phyloP scores from a whole-genome alignment of 2,329 filamentous ascomycete species.

The Cladosporium cucumerinum region DNA sequence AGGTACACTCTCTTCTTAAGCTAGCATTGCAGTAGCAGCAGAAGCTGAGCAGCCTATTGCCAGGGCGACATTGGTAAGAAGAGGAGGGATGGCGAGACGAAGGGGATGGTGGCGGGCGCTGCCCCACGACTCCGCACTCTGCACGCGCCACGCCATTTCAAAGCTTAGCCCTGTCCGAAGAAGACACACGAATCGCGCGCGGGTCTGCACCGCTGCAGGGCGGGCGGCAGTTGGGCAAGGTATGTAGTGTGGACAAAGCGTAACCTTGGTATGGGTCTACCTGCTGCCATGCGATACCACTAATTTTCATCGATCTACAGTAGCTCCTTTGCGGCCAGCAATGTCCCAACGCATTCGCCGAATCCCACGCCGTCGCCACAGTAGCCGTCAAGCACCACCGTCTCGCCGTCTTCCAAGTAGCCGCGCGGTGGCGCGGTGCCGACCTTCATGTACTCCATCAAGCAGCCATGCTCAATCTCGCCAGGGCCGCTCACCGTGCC shows the following conservation, averaged over 20 bases:
- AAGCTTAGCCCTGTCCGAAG: not conserved
- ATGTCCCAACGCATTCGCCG: conserved; percentile 39
- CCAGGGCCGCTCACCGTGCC: conserved; percentile 41
- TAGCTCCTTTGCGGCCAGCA: conserved; percentile 31
- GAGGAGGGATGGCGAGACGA: not conserved
- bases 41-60: not conserved
- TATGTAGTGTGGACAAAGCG: not conserved
- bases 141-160: conserved; percentile 1
- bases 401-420: conserved; percentile 42
- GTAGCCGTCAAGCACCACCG: conserved; percentile 37
- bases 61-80: not conserved
- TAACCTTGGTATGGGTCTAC: not conserved
- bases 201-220: not conserved
- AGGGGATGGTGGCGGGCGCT: not conserved
- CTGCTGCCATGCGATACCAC: not conserved
- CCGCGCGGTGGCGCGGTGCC: conserved; percentile 35
- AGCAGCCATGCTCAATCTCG: conserved; percentile 39
- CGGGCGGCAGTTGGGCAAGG: not conserved
- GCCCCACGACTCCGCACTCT: conserved; percentile 5
- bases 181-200: not conserved
- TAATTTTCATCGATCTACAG: not conserved
- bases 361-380: conserved; percentile 40
- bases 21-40: not conserved
- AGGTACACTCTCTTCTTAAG: not conserved
- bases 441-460: conserved; percentile 41